Conservation (phyloP, 2,329 filamentous ascomycete species). For the Hyphodiscus sp. region DNA sequence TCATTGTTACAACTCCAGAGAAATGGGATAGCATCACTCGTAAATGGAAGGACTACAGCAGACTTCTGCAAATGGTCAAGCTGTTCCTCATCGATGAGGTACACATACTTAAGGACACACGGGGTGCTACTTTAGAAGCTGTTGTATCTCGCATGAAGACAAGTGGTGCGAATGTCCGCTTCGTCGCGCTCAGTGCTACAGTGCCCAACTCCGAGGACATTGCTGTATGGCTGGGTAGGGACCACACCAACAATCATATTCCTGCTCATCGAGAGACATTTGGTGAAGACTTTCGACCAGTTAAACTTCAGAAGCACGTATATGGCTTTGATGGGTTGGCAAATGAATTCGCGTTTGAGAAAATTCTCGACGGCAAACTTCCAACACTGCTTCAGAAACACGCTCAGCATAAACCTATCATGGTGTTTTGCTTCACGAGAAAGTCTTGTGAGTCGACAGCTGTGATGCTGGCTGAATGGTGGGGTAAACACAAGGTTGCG, state of each 20-base stretch:
- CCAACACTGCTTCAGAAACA: slow-evolving; percentile 60
- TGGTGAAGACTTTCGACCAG: slow-evolving; percentile 73
- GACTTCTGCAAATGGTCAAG: slow-evolving; percentile 66
- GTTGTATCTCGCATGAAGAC: slow-evolving; percentile 86
- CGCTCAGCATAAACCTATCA: slow-evolving; percentile 65
- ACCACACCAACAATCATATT: slow-evolving; percentile 49
- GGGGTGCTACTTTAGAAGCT: slow-evolving; percentile 75
- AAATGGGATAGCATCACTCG: slow-evolving; percentile 89
- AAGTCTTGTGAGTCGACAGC: slow-evolving; percentile 65
- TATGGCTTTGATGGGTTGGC: slow-evolving; percentile 56
- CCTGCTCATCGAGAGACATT: slow-evolving; percentile 66
- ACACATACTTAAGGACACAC: slow-evolving; percentile 73
- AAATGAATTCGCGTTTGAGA: slow-evolving; percentile 77
- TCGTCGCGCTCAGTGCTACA: slow-evolving; percentile 76
- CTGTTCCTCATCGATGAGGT: slow-evolving; percentile 84
- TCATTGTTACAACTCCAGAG: slow-evolving; percentile 83
- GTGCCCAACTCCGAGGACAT: slow-evolving; percentile 79
- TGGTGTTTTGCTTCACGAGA: slow-evolving; percentile 77
- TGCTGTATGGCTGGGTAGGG: slow-evolving; percentile 69
- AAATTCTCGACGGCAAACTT: slow-evolving; percentile 58
- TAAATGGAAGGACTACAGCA: slow-evolving; percentile 77
- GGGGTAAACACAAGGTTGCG: slow-evolving; percentile 43
- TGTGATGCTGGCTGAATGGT: slow-evolving; percentile 59
- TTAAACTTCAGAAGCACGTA: slow-evolving; percentile 69
- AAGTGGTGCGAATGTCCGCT: slow-evolving; percentile 66